Evolutionary conservation across 164 flowering plant species (phyloP), one percentile per base, ranked within the genome.

Genomic region (Sedum album): DNA sequence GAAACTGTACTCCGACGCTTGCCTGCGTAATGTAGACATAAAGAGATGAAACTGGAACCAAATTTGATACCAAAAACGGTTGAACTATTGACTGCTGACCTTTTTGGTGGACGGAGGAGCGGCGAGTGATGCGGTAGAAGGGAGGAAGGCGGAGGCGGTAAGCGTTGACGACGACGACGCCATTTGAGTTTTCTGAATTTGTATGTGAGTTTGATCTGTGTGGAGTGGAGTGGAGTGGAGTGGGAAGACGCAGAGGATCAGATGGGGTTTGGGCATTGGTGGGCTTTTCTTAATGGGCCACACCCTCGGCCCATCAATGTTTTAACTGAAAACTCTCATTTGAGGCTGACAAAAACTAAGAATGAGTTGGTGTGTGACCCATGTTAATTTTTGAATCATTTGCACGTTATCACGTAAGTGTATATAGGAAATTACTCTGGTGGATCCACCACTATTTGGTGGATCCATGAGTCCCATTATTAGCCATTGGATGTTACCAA

Each of bases 1-100:
- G 76, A 26, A 61, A 65, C 60, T 57, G 61, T 6, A 30, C 65
- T 63, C 41, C 69, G 67, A 51, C 20, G 67, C 66, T 69, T 53
- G 33, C 76, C 78, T 65, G 65, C 48, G 15, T 3, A 44, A 44
- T 13, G 0, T 3, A 1, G 2, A 44, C 1, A 11, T 5, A 21
- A 51, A n/a, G n/a, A 3, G 25, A 10, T 51, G 26, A 51, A 21
- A 51, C 13, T n/a, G 23, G 57, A 15, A 51, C 11, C 6, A 14
- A n/a, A n/a, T 18, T 51, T n/a, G 57, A 21, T 14, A 4, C 7
- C 10, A 21, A 51, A 21, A 51, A 51, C 8, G 57, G 17, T 17
- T 2, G 25, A 23, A 3, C 6, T 25, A 11, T 51, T 5, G 26
- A 51, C 2, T 0, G 21, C 10, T 1, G 57, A 51, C 57, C 57